Evolutionary conservation across 768 basidiomycete species (phyloP), one percentile per base, ranked within the genome.

Genomic region (Tephrocybe sp.): DNA sequence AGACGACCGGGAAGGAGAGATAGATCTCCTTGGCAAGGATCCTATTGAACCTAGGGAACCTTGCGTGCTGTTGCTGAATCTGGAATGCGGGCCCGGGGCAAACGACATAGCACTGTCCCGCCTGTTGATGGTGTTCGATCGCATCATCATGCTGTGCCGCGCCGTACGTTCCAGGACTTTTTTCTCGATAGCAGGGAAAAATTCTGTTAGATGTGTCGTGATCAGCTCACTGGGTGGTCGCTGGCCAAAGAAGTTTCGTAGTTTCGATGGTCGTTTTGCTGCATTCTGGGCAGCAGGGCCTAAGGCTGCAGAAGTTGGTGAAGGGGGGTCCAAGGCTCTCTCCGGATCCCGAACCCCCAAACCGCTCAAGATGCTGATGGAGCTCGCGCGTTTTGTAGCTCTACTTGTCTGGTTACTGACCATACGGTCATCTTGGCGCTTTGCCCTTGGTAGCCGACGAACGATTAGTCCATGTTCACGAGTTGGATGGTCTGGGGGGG

Each of bases 161-260:
- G 89, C 88, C 6, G 91, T 92, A 43, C 93, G 85, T 65, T 88
- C 81, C 33, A 99, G 73, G 30, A 90, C 88, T 69, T 88, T 94
- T 71, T 88, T 91, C 74, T 97, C 93, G 3, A 92, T 85, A 55
- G 80, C 79, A 1, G 97, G 97, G 82, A 99, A 99, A 74, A 88
- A 99, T 53, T 97, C 94, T 16, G 88, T 84, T 43, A 98, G 69
- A 63, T 98, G 94, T 6, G 77, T 95, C 21, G 94, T 91, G 72
- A 98, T 98, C 54, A 98, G 83, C 67, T 98, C 97, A 69, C 89
- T 92, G 0, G 97, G 94, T 0, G 97, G 97, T 33, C 97, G 88
- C 61, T 97, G 97, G 13, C 95, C 97, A 58, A 97, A 95, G 76
- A 98, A 99, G 74, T 93, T 94, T 67, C 89, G 89, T 40, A 94